Evolutionary conservation across 2,329 filamentous ascomycete genomes (phyloP).

Genomic region (Didymella segeticola): DNA sequence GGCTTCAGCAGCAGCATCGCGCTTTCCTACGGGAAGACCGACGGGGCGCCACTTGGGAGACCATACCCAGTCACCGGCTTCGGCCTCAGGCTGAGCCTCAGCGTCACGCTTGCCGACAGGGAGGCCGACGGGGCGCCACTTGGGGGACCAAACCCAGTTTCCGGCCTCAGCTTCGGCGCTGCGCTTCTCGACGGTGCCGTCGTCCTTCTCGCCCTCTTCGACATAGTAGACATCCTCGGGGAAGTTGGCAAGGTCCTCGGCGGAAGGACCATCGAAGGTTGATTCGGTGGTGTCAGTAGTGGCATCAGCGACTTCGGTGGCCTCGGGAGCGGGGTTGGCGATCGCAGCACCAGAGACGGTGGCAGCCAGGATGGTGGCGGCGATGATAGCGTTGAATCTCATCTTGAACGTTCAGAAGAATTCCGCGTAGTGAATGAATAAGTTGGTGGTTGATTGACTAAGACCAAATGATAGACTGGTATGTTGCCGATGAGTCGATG

Average conservation of each 20-base stretch:
- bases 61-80: neutral
- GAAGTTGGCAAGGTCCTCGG: neutral
- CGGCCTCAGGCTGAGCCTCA: slow-evolving; percentile 7
- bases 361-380: slow-evolving; percentile 51
- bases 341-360: slow-evolving; percentile 48
- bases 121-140: neutral
- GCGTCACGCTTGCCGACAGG: slow-evolving; percentile 9
- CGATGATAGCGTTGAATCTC: slow-evolving; percentile 56
- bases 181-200: slow-evolving; percentile 13
- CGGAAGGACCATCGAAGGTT: slow-evolving; percentile 10
- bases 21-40: slow-evolving; percentile 29
- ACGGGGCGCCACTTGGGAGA: slow-evolving; percentile 16
- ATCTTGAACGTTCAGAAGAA: slow-evolving; percentile 48
- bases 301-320: slow-evolving; percentile 30
- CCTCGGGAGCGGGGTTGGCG: slow-evolving; percentile 25
- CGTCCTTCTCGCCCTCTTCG: slow-evolving; percentile 13
- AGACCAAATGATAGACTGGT: slow-evolving; percentile 21
- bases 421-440: slow-evolving; percentile 15
- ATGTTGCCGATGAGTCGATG: slow-evolving; percentile 7
- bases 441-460: slow-evolving; percentile 11
- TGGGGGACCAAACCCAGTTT: neutral
- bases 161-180: slow-evolving; percentile 12
- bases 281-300: slow-evolving; percentile 1
- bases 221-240: neutral
- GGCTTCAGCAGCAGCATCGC: neutral